Evolutionary conservation across 768 basidiomycete species (phyloP), one percentile per base, ranked within the genome.

Genomic region (Brasilioporus rufonigricans): DNA sequence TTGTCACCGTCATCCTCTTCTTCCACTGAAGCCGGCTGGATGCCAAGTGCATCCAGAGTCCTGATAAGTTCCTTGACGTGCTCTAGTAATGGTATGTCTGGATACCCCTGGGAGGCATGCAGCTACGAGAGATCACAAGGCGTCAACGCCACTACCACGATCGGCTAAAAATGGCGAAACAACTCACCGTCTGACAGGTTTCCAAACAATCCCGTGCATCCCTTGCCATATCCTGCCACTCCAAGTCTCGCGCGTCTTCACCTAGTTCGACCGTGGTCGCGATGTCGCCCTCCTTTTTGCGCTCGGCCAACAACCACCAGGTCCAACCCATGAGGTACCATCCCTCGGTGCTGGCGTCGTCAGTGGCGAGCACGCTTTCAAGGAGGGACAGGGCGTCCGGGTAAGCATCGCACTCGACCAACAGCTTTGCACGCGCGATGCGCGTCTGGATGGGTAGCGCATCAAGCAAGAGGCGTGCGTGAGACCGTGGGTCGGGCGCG

Each of bases 281-380:
- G 79, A 26, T 76, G 77, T 61, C 56, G 13, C 71, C 79, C 61
- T 87, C 84, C 56, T 82, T 78, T 9, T 82, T 83, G 56, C 86
- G 81, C 67, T 89, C 87, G 0, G 84, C 81, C 82, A 90, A 85
- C 44, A 95, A 74, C 74, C 85, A 92, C 77, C 91, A 93, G 59
- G 89, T 88, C 93, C 93, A 97, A 50, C 93, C 93, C 71, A 95
- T 93, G 27, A 96, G 81, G 66, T 96, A 96, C 86, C 93, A 95
- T 1, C 87, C 93, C 62, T 95, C 93, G 13, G 93, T 86, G 50
- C 91, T 87, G 65, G 91, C 80, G 60, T 93, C 90, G 68, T 95
- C 92, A 0, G 85, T 72, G 11, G 86, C 80, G 71, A 94, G 85
- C 11, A 94, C 78, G 13, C 87, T 89, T 41, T 90, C 83, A 26